Conservation (phyloP, 208 protist genomes). For the Wallacemonas rigidus region DNA sequence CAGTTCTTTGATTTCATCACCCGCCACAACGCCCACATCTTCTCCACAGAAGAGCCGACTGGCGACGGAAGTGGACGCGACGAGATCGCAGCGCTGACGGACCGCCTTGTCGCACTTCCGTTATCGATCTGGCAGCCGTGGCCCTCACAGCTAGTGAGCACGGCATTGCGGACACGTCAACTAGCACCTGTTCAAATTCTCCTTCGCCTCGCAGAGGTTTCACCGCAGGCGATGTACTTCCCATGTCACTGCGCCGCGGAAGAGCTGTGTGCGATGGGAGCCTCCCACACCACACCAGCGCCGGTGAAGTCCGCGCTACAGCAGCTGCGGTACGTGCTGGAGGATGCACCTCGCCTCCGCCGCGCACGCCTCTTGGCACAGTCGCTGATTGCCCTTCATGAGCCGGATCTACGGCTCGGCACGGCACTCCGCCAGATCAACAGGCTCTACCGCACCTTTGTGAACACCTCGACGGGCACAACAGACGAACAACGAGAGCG, state of each 20-base stretch:
- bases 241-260: conserved; percentile 63
- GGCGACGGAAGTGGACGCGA: not conserved
- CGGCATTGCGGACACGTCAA: conserved; percentile 30
- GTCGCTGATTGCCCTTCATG: not conserved
- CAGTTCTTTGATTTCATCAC: conserved; percentile 21
- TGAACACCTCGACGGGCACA: not conserved
- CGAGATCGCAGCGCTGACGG: not conserved
- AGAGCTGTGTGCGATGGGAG: conserved; percentile 31
- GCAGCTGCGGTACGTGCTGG: conserved; percentile 12
- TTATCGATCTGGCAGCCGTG: conserved; percentile 47
- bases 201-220: conserved; percentile 35
- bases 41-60: too few relatives aligned
- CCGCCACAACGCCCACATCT: not conserved
- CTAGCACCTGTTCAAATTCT: conserved; percentile 38
- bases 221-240: conserved; percentile 83
- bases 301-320: not conserved
- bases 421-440: not conserved
- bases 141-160: conserved; percentile 66
- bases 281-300: not conserved
- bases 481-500: not conserved
- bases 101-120: not conserved
- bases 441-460: not conserved
- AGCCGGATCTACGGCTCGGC: conserved; percentile 1
- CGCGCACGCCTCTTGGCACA: not conserved
- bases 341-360: conserved; percentile 4